phyloP scores from a whole-genome alignment of 2,329 filamentous ascomycete species.

The Trichoderma arundinaceum region DNA sequence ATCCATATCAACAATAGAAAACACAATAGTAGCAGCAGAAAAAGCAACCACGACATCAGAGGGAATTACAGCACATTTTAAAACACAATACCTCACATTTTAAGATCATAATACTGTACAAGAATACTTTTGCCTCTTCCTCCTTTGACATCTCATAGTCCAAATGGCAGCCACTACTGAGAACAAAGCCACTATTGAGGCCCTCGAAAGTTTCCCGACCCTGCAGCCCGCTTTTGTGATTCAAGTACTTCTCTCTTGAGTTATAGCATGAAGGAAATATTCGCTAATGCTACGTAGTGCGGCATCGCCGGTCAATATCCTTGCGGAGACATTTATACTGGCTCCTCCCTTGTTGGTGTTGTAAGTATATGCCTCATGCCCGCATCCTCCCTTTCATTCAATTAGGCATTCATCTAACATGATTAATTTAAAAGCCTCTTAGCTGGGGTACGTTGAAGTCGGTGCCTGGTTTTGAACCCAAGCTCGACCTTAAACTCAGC shows the following conservation, averaged over 20 bases:
- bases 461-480: constrained; percentile 13
- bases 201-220: constrained; percentile 4
- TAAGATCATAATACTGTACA: too few relatives aligned
- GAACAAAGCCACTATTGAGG: background rate
- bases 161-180: background rate
- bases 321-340: constrained; percentile 13
- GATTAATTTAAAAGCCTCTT: background rate
- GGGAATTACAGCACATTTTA: background rate
- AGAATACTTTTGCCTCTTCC: too few relatives aligned
- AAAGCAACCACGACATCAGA: too few relatives aligned
- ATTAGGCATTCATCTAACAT: background rate
- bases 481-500: constrained; percentile 12
- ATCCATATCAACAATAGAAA: background rate
- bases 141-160: too few relatives aligned
- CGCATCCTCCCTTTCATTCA: too few relatives aligned
- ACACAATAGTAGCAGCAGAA: too few relatives aligned
- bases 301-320: background rate
- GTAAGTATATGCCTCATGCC: background rate
- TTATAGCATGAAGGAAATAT: background rate
- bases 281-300: background rate
- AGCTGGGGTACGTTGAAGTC: constrained; percentile 6
- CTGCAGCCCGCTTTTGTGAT: background rate
- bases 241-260: background rate
- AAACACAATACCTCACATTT: background rate
- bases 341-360: constrained; percentile 3